Evolutionary conservation across 2,329 filamentous ascomycete species (phyloP).

Genomic region (Cladophialophora bantiana): DNA sequence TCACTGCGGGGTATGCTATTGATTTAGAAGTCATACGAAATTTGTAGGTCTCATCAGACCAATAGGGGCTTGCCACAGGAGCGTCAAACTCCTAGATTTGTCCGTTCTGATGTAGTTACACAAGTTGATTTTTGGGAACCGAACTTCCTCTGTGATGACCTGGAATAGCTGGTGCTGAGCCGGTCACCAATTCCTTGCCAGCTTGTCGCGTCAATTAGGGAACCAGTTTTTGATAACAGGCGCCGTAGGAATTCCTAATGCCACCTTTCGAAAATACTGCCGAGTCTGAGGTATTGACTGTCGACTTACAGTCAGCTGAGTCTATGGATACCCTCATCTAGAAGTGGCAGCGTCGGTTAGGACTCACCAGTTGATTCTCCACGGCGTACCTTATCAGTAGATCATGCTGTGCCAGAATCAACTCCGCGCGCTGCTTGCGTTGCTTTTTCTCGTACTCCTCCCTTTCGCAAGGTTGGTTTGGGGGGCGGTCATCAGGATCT

Average conservation of each 20-base stretch:
- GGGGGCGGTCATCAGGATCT: neutral
- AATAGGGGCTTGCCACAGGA: neutral
- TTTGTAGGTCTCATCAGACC: neutral
- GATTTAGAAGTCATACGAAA: neutral
- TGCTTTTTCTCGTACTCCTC: slow-evolving; percentile 22
- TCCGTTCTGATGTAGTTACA: neutral
- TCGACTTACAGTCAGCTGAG: slow-evolving; percentile 3
- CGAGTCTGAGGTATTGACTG: slow-evolving; percentile 38
- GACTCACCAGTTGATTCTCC: slow-evolving; percentile 47
- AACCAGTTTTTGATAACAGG: slow-evolving; percentile 40
- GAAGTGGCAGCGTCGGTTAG: neutral
- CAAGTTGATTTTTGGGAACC: neutral
- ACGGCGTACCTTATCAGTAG: slow-evolving; percentile 51
- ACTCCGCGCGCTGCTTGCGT: slow-evolving; percentile 24
- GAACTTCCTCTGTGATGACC: neutral
- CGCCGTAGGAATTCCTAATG: slow-evolving; percentile 29
- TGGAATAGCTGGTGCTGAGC: neutral
- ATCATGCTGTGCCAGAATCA: slow-evolving; percentile 29
- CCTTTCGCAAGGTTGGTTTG: neutral
- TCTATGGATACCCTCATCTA: neutral
- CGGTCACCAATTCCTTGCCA: neutral
- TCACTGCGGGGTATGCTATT: neutral
- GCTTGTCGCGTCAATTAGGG: slow-evolving; percentile 9
- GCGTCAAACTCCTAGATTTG: neutral
- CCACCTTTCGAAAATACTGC: slow-evolving; percentile 38